phyloP scores from a whole-genome alignment of 371 early-diverging fungal genomes.

The Mucor velutinosus region DNA sequence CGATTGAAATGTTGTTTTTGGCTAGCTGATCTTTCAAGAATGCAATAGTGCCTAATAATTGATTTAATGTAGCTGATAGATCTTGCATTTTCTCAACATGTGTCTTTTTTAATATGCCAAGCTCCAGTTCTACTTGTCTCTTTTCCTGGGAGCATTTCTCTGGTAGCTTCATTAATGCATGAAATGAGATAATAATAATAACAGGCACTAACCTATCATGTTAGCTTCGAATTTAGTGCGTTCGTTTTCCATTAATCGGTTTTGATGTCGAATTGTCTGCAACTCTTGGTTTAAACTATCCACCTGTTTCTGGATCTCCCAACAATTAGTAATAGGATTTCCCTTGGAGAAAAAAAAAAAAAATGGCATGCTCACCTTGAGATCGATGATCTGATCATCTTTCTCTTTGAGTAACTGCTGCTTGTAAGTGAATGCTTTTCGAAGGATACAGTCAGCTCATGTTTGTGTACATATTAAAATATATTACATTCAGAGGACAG shows the following conservation, averaged over 20 bases:
- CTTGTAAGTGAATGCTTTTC: background rate
- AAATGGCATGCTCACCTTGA: conserved; percentile 11
- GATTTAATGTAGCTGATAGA: conserved; percentile 30
- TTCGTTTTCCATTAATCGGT: conserved; percentile 39
- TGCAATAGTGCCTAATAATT: conserved; percentile 18
- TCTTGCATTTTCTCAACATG: conserved; percentile 40
- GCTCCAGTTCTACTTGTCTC: conserved; percentile 25
- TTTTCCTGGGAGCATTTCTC: conserved; percentile 40
- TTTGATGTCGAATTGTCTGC: conserved; percentile 31
- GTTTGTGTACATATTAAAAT: background rate
- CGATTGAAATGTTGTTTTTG: conserved; percentile 30
- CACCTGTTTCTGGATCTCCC: conserved; percentile 14
- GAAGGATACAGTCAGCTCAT: background rate
- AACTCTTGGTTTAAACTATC: conserved; percentile 15
- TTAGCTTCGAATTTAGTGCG: conserved; percentile 31
- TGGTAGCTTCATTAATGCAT: conserved; percentile 8
- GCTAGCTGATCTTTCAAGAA: conserved; percentile 24
- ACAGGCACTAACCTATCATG: conserved; percentile 24
- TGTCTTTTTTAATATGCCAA: conserved; percentile 34
- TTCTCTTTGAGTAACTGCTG: conserved; percentile 21
- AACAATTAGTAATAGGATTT: background rate
- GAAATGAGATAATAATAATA: background rate
- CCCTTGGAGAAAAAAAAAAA: background rate
- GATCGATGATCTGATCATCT: conserved; percentile 16
- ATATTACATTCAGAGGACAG: conserved; percentile 18